phyloP scores from a whole-genome alignment of 164 flowering plant species.

The Nymphaea thermarum region DNA sequence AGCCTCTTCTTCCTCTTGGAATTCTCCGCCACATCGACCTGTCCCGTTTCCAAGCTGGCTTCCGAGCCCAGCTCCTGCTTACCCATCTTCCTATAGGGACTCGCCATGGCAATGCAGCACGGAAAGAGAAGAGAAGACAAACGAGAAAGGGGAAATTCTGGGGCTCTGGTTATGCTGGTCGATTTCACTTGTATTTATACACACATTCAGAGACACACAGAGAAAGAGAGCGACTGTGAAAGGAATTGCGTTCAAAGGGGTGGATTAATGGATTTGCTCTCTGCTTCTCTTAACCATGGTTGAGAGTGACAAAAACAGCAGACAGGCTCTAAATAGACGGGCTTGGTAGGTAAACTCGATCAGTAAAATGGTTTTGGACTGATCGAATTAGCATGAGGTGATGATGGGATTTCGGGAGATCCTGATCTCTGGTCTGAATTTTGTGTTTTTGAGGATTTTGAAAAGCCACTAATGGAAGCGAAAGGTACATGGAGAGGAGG shows the following conservation, averaged over 20 bases:
- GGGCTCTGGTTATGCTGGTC: conserved; percentile 1
- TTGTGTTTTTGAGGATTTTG: too few relatives aligned
- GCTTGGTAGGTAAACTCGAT: not conserved
- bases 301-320: not conserved
- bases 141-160: not conserved
- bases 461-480: too few relatives aligned
- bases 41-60: not conserved
- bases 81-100: not conserved
- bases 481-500: too few relatives aligned
- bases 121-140: not conserved
- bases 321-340: not conserved
- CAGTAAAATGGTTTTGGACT: not conserved
- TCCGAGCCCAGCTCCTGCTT: not conserved
- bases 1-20: conserved; percentile 13
- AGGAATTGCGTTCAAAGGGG: not conserved
- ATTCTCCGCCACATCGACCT: not conserved
- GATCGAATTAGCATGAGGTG: too few relatives aligned
- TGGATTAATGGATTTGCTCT: not conserved
- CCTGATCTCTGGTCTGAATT: too few relatives aligned
- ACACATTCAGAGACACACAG: not conserved
- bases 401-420: too few relatives aligned
- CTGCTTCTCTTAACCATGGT: not conserved
- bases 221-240: not conserved
- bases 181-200: conserved; percentile 2
- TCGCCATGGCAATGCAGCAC: not conserved